A percentile compares a stretch with the other conserved stretches of the same genome.
These are phyloP conservation scores for Naumovozyma dairenensis DNA, from an alignment of 805 yeast genomes.

Conservation along the genomic window DNA sequence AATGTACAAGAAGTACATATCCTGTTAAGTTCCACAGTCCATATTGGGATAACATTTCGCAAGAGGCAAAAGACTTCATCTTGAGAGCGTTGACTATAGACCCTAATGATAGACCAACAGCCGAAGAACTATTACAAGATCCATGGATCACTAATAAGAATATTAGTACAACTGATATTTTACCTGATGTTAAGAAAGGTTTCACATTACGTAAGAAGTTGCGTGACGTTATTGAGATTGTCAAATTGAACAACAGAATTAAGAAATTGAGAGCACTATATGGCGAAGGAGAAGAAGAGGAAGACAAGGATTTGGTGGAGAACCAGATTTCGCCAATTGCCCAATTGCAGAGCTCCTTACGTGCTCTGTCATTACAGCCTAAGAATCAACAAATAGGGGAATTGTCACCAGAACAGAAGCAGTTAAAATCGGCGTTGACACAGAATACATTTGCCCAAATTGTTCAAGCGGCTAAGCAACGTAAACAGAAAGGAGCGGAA, in stretches of 20 bases:
- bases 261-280: constrained; percentile 54
- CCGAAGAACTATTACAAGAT: constrained; percentile 51
- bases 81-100: constrained; percentile 57
- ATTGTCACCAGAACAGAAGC: constrained; percentile 9
- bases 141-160: constrained; percentile 61
- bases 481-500: no score
- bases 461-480: constrained; percentile 56
- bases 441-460: constrained; percentile 58
- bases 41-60: constrained; percentile 76
- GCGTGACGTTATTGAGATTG: constrained; percentile 77
- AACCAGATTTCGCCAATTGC: constrained; percentile 1
- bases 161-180: constrained; percentile 49
- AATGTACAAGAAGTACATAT: constrained; percentile 55
- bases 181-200: constrained; percentile 70
- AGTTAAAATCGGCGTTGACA: constrained; percentile 34
- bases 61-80: constrained; percentile 74
- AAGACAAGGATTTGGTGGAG: constrained; percentile 26
- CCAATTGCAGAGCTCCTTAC: constrained; percentile 1
- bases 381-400: constrained; percentile 5
- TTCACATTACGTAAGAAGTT: constrained; percentile 79
- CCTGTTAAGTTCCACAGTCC: constrained; percentile 80
- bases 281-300: constrained; percentile 40
- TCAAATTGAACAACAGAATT: constrained; percentile 71
- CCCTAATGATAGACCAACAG: constrained; percentile 62
- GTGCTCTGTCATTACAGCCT: constrained; percentile 3